These are phyloP conservation scores for Aureobasidium sp. DNA, from an alignment of 2,329 filamentous ascomycete genomes.

Conservation along the genomic window DNA sequence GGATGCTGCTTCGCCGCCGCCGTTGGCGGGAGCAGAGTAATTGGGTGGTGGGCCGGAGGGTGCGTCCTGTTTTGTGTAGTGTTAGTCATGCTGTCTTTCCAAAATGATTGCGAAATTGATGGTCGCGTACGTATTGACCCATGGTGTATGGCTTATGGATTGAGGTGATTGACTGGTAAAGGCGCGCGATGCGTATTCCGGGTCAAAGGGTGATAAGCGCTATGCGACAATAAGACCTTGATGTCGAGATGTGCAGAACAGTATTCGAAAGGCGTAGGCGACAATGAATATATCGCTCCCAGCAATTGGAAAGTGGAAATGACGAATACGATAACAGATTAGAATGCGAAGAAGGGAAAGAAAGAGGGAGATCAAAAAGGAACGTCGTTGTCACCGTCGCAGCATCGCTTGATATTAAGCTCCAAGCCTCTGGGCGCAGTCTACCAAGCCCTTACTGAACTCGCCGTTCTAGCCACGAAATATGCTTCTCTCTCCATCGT, in stretches of 20 bases:
- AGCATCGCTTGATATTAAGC: background rate
- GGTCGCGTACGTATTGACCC: constrained; percentile 6
- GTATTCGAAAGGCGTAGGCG: background rate
- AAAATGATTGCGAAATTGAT: background rate
- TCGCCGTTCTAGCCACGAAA: background rate
- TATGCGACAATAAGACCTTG: background rate
- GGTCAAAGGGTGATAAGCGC: background rate
- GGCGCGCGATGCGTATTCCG: background rate
- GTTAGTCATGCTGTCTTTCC: background rate
- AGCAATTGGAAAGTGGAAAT: background rate
- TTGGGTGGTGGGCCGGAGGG: constrained; percentile 20
- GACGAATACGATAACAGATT: background rate
- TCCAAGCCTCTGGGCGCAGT: constrained; percentile 12
- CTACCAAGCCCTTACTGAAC: background rate
- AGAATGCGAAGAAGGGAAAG: background rate
- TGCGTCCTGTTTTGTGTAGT: constrained; percentile 10
- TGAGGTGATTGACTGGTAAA: background rate
- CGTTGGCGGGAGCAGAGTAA: constrained; percentile 20
- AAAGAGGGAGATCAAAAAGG: background rate
- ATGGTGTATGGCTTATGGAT: background rate
- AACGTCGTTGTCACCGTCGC: constrained; percentile 1
- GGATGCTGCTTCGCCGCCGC: constrained; percentile 11
- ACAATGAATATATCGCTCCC: background rate
- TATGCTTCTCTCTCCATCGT: background rate
- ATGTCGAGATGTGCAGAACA: background rate